Percentiles rank a stretch among this genome's conserved stretches.
These are phyloP conservation scores for Podospora comata DNA, from an alignment of 495 filamentous ascomycete genomes.

Conservation along the genomic window DNA sequence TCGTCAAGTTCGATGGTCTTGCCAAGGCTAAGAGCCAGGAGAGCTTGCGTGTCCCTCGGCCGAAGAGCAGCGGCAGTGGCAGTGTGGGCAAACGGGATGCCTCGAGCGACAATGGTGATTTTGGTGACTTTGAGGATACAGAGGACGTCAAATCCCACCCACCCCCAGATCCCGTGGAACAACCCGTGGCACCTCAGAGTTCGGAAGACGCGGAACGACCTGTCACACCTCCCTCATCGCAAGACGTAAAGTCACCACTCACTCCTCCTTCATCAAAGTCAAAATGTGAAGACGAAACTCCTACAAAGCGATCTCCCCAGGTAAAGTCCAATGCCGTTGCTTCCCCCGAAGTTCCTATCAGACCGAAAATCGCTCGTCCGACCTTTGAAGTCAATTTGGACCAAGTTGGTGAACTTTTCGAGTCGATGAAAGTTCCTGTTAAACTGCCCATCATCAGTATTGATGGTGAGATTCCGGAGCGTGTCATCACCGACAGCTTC, in stretches of 20 bases:
- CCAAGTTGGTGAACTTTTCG: constrained; percentile 47
- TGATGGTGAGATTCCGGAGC: constrained; percentile 31
- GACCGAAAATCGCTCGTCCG: constrained; percentile 31
- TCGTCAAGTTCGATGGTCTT: constrained; percentile 46
- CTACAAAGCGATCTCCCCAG: background rate
- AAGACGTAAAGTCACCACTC: background rate
- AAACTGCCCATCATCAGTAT: background rate
- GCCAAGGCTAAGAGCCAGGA: constrained; percentile 39
- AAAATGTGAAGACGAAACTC: background rate
- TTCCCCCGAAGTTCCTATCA: background rate
- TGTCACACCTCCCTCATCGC: constrained; percentile 1
- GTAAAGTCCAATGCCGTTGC: background rate
- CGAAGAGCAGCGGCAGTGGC: constrained; percentile 14
- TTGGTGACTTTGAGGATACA: constrained; percentile 54
- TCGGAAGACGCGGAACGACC: background rate
- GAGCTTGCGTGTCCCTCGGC: constrained; percentile 14
- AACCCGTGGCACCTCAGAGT: background rate
- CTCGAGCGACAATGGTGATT: constrained; percentile 40
- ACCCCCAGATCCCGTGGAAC: constrained; percentile 4
- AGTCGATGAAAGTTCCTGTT: constrained; percentile 10
- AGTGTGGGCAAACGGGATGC: constrained; percentile 13
- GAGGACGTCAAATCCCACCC: constrained; percentile 29
- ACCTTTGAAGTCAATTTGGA: constrained; percentile 40
- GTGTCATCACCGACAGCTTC: constrained; percentile 48
- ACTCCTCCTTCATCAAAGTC: background rate